Percentiles rank a stretch among this genome's conserved stretches.
These are phyloP conservation scores for Aspergillus floridensis DNA, from an alignment of 2,329 filamentous ascomycete genomes.

Conservation along the genomic window DNA sequence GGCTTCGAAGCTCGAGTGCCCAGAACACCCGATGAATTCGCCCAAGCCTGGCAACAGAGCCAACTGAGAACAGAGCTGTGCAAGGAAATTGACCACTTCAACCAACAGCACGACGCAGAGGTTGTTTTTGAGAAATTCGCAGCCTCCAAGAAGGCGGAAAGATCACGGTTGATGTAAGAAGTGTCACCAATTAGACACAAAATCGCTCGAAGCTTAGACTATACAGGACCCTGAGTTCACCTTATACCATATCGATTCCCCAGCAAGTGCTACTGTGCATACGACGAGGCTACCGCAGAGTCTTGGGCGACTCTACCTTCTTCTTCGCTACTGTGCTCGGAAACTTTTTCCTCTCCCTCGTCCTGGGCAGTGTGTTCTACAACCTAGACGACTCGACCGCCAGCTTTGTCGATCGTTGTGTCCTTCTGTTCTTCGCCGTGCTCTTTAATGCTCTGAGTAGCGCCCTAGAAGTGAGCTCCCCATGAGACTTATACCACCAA, in stretches of 20 bases:
- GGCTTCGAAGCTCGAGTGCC: slow-evolving; percentile 42
- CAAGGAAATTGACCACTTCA: slow-evolving; percentile 9
- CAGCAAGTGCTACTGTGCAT: slow-evolving; percentile 76
- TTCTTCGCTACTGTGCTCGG: slow-evolving; percentile 61
- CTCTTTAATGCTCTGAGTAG: slow-evolving; percentile 78
- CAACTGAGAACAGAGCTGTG: slow-evolving; percentile 1
- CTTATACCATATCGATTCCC: slow-evolving; percentile 72
- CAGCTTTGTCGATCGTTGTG: slow-evolving; percentile 63
- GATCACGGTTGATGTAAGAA: slow-evolving; percentile 1
- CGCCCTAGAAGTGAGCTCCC: slow-evolving; percentile 62
- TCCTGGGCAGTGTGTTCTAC: slow-evolving; percentile 76
- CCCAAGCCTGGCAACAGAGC: slow-evolving; percentile 52
- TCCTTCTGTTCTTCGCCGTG: slow-evolving; percentile 79
- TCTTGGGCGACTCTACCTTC: slow-evolving; percentile 70
- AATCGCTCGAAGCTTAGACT: slow-evolving; percentile 20
- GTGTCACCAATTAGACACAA: no score
- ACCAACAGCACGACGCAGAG: background rate
- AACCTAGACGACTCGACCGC: slow-evolving; percentile 61
- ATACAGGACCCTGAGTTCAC: slow-evolving; percentile 60
- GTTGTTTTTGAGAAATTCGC: slow-evolving; percentile 31
- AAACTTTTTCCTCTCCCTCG: slow-evolving; percentile 66
- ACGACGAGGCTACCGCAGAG: slow-evolving; percentile 70
- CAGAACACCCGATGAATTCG: slow-evolving; percentile 67
- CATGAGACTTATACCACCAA: no score
- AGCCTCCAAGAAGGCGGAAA: background rate